Base-by-base conservation (phyloP, 768 basidiomycete species). In the Rossbeevera mucosa region DNA sequence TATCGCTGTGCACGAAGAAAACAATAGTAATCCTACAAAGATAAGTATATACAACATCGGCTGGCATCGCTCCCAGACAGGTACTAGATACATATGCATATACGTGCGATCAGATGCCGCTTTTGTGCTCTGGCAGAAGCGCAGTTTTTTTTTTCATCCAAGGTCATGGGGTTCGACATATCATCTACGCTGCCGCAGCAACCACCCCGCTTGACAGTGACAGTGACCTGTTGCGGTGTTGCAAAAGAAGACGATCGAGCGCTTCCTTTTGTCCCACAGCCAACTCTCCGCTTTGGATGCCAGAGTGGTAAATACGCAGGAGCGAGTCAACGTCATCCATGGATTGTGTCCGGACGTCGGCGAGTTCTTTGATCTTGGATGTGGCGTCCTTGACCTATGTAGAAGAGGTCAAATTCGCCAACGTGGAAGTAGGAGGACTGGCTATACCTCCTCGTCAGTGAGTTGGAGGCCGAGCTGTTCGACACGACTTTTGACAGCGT, bases 261-360 rank as follows among this genome's bases (percentile, higher is more conserved):
- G 91, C 86, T 64, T 89, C 87, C 73, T 86, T 88, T 73, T 97
- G 91, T n/a, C 96, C 94, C 40, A 97, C 87, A 42, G 83, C 84
- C 63, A 99, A 88, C 68, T 91, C 85, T 52, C 96, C 96, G 31
- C 86, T 86, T 65, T 88, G 85, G 69, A 97, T 93, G 29, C 88
- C 93, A 48, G 88, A 88, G 77, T 97, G 94, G 73, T 96, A 97
- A 36, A 98, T 80, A 67, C 96, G 91, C 42, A 99, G 80, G 31
- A 99, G 84, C 28, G 92, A 90, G 72, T 99, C 96, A 55, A 99
- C 96, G 66, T 98, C 95, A 65, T 98, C 94, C 93, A 99, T 98
- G 12, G 90, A 92, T 71, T 99, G 96, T 9, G 95, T 97, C 57
- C 92, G 86, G 50, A 98, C 91, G 64, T 99, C 96, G 9, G 96